phyloP scores from a whole-genome alignment of 164 flowering plant genomes.

The Liquidambar formosana region DNA sequence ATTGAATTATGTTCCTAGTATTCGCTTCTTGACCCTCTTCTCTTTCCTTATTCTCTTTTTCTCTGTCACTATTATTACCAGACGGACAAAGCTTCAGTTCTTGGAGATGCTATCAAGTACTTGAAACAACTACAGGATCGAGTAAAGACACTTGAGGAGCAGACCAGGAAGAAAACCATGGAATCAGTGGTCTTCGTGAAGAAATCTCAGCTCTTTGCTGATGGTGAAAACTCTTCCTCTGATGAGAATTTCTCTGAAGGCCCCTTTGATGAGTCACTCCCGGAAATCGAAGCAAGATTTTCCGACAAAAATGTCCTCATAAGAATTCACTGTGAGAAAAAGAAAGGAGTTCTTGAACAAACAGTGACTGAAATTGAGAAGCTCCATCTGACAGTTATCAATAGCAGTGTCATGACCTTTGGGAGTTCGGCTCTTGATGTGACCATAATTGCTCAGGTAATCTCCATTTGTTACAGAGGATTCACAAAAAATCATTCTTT shows the following conservation, averaged over 20 bases:
- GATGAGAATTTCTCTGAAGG: constrained; percentile 30
- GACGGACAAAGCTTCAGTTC: constrained; percentile 97
- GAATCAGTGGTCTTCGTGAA: constrained; percentile 72
- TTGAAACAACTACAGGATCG: constrained; percentile 80
- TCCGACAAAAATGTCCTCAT: constrained; percentile 68
- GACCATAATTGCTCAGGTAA: constrained; percentile 77
- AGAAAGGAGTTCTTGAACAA: constrained; percentile 59
- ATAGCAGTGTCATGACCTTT: constrained; percentile 59
- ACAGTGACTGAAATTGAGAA: constrained; percentile 60
- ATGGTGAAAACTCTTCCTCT: constrained; percentile 41
- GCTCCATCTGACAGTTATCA: constrained; percentile 55
- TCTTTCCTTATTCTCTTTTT: not conserved
- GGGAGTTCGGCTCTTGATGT: constrained; percentile 62
- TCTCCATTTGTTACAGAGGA: not conserved
- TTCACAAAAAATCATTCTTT: not conserved
- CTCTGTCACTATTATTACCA: constrained; percentile 15
- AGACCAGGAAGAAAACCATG: constrained; percentile 49
- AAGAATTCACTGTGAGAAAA: constrained; percentile 75
- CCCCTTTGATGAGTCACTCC: constrained; percentile 42
- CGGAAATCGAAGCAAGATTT: constrained; percentile 83
- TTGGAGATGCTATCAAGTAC: constrained; percentile 83
- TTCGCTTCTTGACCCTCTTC: not conserved
- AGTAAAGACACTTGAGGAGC: constrained; percentile 75
- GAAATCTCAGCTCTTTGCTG: constrained; percentile 49
- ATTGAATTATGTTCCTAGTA: too few species aligned